A percentile compares a stretch with the other conserved stretches of the same genome.
These are phyloP conservation scores for Inosperma sp. DNA, from an alignment of 768 basidiomycete genomes.

Conservation along the genomic window DNA sequence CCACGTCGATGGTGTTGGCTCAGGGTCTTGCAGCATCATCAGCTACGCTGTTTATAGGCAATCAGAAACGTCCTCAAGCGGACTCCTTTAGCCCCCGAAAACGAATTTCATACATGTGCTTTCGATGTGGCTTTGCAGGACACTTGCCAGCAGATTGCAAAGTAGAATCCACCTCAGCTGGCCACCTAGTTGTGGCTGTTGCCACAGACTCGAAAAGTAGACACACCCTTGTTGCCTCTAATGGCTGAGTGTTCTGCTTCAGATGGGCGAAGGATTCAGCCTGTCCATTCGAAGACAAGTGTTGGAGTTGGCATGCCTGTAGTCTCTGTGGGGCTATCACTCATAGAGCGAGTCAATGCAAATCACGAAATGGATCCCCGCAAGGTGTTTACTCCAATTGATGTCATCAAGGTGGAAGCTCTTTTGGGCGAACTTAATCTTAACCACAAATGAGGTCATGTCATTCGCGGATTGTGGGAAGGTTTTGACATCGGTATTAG, in stretches of 20 bases:
- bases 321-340: background rate
- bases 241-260: background rate
- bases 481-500: background rate
- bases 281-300: background rate
- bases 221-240: background rate
- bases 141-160: background rate
- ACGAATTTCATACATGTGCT: too few relatives aligned
- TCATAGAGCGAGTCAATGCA: background rate
- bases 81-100: background rate
- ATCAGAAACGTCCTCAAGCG: background rate
- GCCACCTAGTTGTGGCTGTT: background rate
- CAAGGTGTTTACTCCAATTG: background rate
- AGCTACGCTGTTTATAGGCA: too few relatives aligned
- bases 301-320: background rate
- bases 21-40: background rate
- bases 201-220: background rate
- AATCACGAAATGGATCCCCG: background rate
- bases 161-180: background rate
- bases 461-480: background rate
- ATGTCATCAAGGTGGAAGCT: background rate
- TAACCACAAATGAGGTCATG: background rate
- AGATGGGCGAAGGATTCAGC: background rate
- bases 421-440: background rate
- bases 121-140: conserved; percentile 2
- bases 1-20: background rate